Percentiles rank a stretch among this genome's conserved stretches.
phyloP scores from a whole-genome alignment of 1,284 basidiomycete species.

The Papiliotrema laurentii region DNA sequence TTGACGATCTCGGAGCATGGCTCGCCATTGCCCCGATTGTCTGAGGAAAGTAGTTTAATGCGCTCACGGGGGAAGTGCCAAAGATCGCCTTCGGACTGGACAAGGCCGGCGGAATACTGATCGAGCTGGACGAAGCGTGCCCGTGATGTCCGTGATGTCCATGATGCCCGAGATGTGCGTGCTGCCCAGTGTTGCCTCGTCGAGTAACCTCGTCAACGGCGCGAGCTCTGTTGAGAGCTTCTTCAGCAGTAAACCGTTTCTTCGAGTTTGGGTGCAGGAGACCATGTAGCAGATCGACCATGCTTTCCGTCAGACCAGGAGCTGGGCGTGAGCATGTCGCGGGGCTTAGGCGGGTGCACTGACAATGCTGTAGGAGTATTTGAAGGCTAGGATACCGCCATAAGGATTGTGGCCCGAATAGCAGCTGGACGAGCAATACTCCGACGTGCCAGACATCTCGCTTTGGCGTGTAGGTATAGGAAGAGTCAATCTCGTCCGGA shows the following conservation, averaged over 20 bases:
- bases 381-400: slow-evolving; percentile 33
- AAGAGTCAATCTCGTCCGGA: slow-evolving; percentile 45
- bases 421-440: slow-evolving; percentile 39
- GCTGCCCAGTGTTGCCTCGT: background rate
- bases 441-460: slow-evolving; percentile 48
- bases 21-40: slow-evolving; percentile 11
- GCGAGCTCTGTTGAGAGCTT: slow-evolving; percentile 31
- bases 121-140: background rate
- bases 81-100: slow-evolving; percentile 15
- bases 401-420: slow-evolving; percentile 38
- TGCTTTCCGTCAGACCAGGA: slow-evolving; percentile 22
- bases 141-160: too few species aligned
- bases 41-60: slow-evolving; percentile 19
- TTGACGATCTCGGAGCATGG: slow-evolving; percentile 23
- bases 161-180: too few species aligned
- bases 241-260: slow-evolving; percentile 41
- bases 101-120: background rate
- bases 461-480: slow-evolving; percentile 39
- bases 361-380: slow-evolving; percentile 37
- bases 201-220: slow-evolving; percentile 13
- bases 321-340: slow-evolving; percentile 6
- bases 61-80: slow-evolving; percentile 23
- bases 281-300: slow-evolving; percentile 31
- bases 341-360: background rate
- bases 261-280: slow-evolving; percentile 37